Evolutionary conservation across 2,329 filamentous ascomycete species (phyloP), one percentile per base, ranked within the genome.

Genomic region (Cordyceps militaris): DNA sequence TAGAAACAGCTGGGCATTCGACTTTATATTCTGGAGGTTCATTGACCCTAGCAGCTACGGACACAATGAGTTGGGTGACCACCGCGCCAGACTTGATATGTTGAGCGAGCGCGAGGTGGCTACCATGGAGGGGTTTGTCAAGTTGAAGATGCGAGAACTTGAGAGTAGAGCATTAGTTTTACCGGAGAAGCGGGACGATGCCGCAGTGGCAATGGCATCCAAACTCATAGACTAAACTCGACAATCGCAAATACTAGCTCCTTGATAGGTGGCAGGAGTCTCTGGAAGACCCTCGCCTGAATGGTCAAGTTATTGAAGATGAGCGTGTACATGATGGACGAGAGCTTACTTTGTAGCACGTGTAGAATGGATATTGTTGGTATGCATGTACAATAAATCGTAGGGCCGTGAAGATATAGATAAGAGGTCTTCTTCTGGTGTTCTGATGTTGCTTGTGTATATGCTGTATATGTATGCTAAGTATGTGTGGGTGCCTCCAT

Each of bases 1-100:
- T 3, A 68, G 69, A 48, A 72, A 71, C 40, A 72, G 69, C 56
- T 74, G 69, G 69, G 69, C 66, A 0, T 73, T 75, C 61, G 72
- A 75, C 56, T 61, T 62, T 11, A 60, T 74, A 7, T 75, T 57
- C 57, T 74, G 71, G 72, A 70, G 64, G 53, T 69, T 61, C 58
- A 58, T 74, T n/a, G 69, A 74, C 57, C 60, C 68, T 56, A 62
- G 58, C 1, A 71, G 68, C 55, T 74, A 71, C 56, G 71, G 70
- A 4, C 59, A 51, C 1, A 62, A 62, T 49, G 65, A 63, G 10
- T 5, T 60, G 11, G 48, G 56, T 4, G 51, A 65, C 8, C 64
- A 58, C 32, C 62, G 60, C 49, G 59, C 60, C 9, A 68, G 65
- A 43, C 23, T 66, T 0, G 42, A 65, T 24, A 54, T 66, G 3